Conservation (phyloP, 2,329 filamentous ascomycete species). For the Paraphoma chrysanthemicola region DNA sequence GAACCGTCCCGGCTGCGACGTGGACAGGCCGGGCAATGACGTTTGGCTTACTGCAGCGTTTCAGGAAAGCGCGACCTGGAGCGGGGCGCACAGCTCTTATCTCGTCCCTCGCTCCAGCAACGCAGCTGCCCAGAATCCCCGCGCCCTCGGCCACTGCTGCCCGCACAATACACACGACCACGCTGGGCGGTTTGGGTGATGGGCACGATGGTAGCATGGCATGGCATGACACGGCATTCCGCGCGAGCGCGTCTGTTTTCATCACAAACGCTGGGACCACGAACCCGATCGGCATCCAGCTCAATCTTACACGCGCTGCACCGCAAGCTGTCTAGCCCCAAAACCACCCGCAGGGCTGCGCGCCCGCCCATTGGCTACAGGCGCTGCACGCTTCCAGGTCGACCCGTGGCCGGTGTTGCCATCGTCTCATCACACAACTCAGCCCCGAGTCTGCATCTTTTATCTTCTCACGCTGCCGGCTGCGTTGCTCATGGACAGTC, state of each 20-base stretch:
- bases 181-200: neutral
- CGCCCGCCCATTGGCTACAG: conserved; percentile 15
- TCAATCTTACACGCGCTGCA: conserved; percentile 7
- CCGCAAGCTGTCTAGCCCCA: conserved; percentile 1
- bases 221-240: neutral
- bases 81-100: conserved; percentile 18
- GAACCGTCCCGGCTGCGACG: conserved; percentile 1
- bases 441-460: conserved; percentile 24
- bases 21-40: conserved; percentile 14
- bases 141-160: neutral
- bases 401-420: conserved; percentile 9
- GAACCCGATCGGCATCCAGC: conserved; percentile 30
- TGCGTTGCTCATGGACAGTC: neutral
- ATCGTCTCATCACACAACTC: conserved; percentile 29
- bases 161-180: neutral
- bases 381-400: neutral
- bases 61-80: conserved; percentile 20
- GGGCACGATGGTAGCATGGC: neutral
- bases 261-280: conserved; percentile 8
- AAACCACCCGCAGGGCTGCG: neutral
- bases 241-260: conserved; percentile 5
- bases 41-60: conserved; percentile 20
- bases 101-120: neutral
- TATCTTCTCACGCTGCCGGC: conserved; percentile 21
- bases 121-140: neutral